These are phyloP conservation scores for Immersiella caudata DNA, from an alignment of 495 filamentous ascomycete species.

Conservation along the genomic window DNA sequence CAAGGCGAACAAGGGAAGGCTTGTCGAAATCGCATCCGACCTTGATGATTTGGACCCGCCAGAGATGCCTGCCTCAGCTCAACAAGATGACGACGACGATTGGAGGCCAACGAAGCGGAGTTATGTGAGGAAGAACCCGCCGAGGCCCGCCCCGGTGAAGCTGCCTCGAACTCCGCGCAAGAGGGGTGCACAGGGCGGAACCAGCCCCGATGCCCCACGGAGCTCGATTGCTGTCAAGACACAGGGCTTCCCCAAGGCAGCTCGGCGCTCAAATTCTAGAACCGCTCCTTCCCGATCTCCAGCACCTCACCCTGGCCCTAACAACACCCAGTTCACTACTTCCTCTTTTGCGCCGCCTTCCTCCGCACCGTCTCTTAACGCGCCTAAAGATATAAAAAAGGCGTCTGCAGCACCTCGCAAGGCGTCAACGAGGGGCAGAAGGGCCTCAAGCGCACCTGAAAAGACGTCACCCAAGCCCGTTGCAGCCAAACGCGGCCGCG, in stretches of 20 bases:
- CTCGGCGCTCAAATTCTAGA: background rate
- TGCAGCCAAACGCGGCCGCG: background rate
- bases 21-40: too few species aligned
- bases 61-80: background rate
- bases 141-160: background rate
- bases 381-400: background rate
- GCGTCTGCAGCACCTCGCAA: background rate
- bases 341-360: background rate
- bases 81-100: background rate
- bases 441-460: background rate
- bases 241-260: background rate
- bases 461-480: background rate
- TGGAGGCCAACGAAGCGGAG: background rate
- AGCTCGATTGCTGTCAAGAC: background rate
- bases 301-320: background rate
- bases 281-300: background rate
- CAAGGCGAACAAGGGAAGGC: too few species aligned
- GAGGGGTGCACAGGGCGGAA: background rate
- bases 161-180: background rate
- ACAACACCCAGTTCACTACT: background rate
- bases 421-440: background rate
- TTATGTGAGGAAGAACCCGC: background rate
- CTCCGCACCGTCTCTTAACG: background rate
- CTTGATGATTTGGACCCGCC: too few species aligned
- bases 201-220: background rate